Conservation (phyloP, 306 rosid genomes). For the Hylodesmum podocarpum region DNA sequence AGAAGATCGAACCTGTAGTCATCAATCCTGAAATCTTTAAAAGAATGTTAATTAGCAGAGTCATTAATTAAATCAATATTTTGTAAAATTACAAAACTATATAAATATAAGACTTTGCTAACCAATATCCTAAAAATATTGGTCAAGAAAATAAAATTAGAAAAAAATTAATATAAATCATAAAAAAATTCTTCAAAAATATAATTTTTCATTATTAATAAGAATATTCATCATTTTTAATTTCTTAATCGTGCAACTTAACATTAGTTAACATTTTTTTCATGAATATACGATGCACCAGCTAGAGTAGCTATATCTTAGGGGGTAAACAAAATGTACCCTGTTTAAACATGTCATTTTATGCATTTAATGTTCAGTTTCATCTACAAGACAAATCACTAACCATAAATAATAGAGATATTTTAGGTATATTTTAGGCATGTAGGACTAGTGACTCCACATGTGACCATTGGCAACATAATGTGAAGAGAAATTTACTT, state of each 20-base stretch:
- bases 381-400: slow-evolving; percentile 4
- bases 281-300: too few relatives aligned
- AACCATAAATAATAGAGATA: not conserved
- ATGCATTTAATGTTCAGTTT: slow-evolving; percentile 23
- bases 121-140: too few relatives aligned
- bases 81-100: not conserved
- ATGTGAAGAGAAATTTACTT: not conserved
- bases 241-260: too few relatives aligned
- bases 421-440: not conserved
- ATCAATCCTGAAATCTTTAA: not conserved
- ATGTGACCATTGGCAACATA: not conserved
- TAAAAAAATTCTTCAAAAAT: too few relatives aligned
- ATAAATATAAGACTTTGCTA: too few relatives aligned
- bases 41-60: not conserved
- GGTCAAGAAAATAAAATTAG: too few relatives aligned
- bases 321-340: slow-evolving; percentile 3
- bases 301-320: not conserved
- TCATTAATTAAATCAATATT: not conserved
- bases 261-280: too few relatives aligned
- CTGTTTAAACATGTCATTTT: not conserved
- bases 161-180: too few relatives aligned
- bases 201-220: too few relatives aligned
- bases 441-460: slow-evolving; percentile 18
- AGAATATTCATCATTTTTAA: too few relatives aligned
- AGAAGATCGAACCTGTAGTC: not conserved